Evolutionary conservation across 768 basidiomycete species (phyloP).

Genomic region (Lentinula raphanica): DNA sequence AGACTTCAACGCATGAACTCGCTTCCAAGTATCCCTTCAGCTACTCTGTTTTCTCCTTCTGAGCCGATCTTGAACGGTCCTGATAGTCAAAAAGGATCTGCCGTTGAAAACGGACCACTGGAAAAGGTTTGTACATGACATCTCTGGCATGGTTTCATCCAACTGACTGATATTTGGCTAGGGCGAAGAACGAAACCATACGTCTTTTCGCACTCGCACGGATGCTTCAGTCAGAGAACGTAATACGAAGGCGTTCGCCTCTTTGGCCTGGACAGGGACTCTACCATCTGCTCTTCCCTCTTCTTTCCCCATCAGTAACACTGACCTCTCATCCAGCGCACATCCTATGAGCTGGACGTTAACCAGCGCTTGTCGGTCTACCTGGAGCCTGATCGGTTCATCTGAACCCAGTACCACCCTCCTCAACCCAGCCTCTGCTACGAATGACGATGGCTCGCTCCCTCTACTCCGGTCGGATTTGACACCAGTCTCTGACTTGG

Average conservation of each 20-base stretch:
- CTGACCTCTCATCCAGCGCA: neutral
- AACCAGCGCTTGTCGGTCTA: conserved; percentile 1
- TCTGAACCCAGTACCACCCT: neutral
- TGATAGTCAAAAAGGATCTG: neutral
- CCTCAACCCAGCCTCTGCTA: neutral
- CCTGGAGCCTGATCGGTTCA: neutral
- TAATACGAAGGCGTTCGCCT: conserved; percentile 23
- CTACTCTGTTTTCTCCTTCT: neutral
- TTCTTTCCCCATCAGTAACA: neutral
- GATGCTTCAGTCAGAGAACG: neutral
- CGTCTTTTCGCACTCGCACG: neutral
- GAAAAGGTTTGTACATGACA: neutral
- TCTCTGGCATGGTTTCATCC: neutral
- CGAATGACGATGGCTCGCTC: neutral
- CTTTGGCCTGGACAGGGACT: conserved; percentile 27
- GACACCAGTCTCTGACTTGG: conserved; percentile 2
- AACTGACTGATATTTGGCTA: neutral
- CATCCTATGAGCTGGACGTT: neutral
- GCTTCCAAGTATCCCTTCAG: conserved; percentile 1
- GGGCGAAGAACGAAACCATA: neutral
- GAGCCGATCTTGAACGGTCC: neutral
- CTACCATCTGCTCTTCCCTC: conserved; percentile 4
- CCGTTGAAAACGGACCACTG: neutral
- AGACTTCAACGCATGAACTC: neutral
- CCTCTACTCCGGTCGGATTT: neutral